Percentiles rank a stretch among this genome's conserved stretches.
Evolutionary conservation across 2,329 filamentous ascomycete species (phyloP).

Genomic region (Colletotrichum cuscutae): DNA sequence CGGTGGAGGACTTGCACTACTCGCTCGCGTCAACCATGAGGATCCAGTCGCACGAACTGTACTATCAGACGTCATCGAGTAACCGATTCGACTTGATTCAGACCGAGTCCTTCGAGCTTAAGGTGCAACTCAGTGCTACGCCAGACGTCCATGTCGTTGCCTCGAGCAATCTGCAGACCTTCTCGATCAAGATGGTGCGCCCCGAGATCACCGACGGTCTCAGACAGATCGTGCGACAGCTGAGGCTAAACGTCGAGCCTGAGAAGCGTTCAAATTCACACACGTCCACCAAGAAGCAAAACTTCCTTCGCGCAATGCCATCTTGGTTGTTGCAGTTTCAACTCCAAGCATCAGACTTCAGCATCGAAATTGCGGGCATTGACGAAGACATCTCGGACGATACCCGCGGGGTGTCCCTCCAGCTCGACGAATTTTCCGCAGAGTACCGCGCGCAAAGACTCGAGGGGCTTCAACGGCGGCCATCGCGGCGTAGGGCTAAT

Average conservation of each 20-base stretch:
- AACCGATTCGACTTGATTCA: conserved; percentile 87
- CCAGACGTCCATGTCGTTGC: conserved; percentile 87
- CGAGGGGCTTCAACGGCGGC: conserved; percentile 69
- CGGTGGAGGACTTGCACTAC: conserved; percentile 86
- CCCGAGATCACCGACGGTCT: conserved; percentile 94
- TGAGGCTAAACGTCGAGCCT: conserved; percentile 76
- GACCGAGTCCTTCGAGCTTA: conserved; percentile 89
- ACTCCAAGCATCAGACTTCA: conserved; percentile 89
- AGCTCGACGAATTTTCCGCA: conserved; percentile 86
- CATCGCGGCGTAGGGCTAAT: conserved; percentile 75
- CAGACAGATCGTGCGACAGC: conserved; percentile 88
- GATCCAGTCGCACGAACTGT: conserved; percentile 86
- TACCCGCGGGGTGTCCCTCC: conserved; percentile 83
- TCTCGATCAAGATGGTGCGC: conserved; percentile 88
- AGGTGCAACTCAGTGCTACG: conserved; percentile 83
- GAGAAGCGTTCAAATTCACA: conserved; percentile 65
- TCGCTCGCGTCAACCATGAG: conserved; percentile 84
- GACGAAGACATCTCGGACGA: conserved; percentile 86
- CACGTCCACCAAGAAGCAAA: conserved; percentile 59
- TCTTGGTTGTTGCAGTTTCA: conserved; percentile 86
- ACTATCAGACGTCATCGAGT: conserved; percentile 90
- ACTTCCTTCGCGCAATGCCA: conserved; percentile 82
- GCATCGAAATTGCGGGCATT: conserved; percentile 88
- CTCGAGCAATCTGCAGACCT: conserved; percentile 84
- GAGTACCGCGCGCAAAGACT: conserved; percentile 88